Conservation (phyloP, 208 protist genomes). For the Acanthamoeba sp. region DNA sequence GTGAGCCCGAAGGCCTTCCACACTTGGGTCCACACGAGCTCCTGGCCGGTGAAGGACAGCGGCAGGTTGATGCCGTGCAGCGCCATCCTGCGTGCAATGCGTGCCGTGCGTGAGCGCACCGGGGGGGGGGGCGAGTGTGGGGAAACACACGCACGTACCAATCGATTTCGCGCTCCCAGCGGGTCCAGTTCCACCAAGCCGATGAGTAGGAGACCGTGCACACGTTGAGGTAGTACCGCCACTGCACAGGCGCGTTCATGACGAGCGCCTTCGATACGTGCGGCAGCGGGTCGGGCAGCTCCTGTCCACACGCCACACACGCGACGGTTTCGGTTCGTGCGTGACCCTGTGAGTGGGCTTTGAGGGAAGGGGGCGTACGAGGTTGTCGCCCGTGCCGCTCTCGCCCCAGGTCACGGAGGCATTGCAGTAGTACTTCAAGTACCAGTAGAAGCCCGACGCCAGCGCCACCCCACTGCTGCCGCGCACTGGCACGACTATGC, state of each 20-base stretch:
- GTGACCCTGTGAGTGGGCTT: too few species aligned
- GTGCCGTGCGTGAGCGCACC: too few species aligned
- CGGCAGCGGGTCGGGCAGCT: not conserved
- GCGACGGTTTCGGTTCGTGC: too few species aligned
- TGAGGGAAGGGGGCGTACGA: not conserved
- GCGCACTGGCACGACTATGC: not conserved
- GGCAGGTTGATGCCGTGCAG: conserved; percentile 89
- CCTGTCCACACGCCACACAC: not conserved
- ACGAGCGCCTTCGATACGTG: not conserved
- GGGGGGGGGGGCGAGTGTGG: too few species aligned
- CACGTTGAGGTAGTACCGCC: conserved; percentile 86
- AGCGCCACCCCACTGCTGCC: conserved; percentile 69
- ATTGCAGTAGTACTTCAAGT: conserved; percentile 76
- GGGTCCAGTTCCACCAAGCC: conserved; percentile 86
- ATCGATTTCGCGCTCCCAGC: conserved; percentile 89
- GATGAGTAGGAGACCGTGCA: conserved; percentile 83
- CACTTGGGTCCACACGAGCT: conserved; percentile 84
- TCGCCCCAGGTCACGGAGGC: conserved; percentile 69
- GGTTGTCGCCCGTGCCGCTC: conserved; percentile 65
- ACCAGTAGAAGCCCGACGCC: conserved; percentile 69
- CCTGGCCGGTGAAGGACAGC: conserved; percentile 88
- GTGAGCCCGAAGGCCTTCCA: conserved; percentile 79
- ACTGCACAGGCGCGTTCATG: conserved; percentile 21
- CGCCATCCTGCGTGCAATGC: conserved; percentile 88
- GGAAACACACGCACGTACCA: conserved; percentile 76